Conservation (phyloP, 768 basidiomycete species). For the Lenzites betulinus region DNA sequence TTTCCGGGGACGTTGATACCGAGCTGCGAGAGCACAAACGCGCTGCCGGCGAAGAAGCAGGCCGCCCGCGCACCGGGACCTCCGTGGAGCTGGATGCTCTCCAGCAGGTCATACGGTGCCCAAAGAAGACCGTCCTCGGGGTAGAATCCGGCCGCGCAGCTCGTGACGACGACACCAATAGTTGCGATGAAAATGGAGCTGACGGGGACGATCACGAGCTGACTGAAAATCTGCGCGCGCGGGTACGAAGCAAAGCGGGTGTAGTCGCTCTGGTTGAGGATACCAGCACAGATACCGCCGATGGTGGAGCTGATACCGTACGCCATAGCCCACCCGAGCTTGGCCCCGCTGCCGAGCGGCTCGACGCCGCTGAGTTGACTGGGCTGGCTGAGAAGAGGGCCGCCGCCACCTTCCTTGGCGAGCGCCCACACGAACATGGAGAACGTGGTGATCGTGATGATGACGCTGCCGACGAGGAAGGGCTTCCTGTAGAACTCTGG, state of each 20-base stretch:
- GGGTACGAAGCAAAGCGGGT: conserved; percentile 22
- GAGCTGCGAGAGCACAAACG: conserved; percentile 25
- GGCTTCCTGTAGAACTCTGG: conserved; percentile 26
- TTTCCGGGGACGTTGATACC: conserved; percentile 30
- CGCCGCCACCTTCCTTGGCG: conserved; percentile 21
- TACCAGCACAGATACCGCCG: conserved; percentile 23
- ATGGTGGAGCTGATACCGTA: conserved; percentile 24
- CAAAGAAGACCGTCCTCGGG: conserved; percentile 25
- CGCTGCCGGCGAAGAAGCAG: conserved; percentile 26
- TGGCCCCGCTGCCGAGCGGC: conserved; percentile 5
- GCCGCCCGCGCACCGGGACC: conserved; percentile 26
- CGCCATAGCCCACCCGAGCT: conserved; percentile 24
- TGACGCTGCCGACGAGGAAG: conserved; percentile 23
- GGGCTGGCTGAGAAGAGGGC: conserved; percentile 18
- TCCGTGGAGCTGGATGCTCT: conserved; percentile 15
- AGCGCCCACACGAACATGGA: conserved; percentile 25
- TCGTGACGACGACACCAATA: conserved; percentile 24
- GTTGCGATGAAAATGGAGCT: conserved; percentile 18
- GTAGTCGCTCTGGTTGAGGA: conserved; percentile 28
- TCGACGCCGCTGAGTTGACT: conserved; percentile 12
- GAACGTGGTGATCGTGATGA: conserved; percentile 18
- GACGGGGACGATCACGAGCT: conserved; percentile 20
- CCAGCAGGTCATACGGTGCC: conserved; percentile 29
- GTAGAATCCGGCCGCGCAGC: conserved; percentile 22
- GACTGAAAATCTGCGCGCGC: conserved; percentile 15